phyloP scores from a whole-genome alignment of 2,329 filamentous ascomycete species.

The Akanthomyces lecanii region DNA sequence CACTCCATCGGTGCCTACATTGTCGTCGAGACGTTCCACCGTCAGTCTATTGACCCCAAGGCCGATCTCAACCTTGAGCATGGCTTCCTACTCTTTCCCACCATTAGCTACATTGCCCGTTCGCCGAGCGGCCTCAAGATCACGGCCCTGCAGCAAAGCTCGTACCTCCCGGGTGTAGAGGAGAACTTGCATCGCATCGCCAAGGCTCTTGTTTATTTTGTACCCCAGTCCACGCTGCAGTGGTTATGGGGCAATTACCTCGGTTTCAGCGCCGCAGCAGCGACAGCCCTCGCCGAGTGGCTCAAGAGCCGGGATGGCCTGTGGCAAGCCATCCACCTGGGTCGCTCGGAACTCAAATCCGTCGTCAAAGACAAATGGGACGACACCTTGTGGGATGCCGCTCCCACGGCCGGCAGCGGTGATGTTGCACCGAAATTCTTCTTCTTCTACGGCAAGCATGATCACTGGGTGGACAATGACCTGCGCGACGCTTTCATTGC shows the following conservation, averaged over 20 bases:
- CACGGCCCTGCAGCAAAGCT: conserved; percentile 27
- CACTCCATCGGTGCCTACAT: conserved; percentile 75
- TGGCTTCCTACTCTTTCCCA: conserved; percentile 68
- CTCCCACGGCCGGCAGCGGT: conserved; percentile 10
- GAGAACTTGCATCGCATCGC: conserved; percentile 39
- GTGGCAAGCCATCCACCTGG: conserved; percentile 56
- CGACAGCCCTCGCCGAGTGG: conserved; percentile 49
- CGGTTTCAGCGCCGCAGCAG: conserved; percentile 46
- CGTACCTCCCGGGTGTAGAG: conserved; percentile 37
- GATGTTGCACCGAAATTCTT: conserved; percentile 46
- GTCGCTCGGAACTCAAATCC: conserved; percentile 54
- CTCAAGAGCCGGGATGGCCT: conserved; percentile 54
- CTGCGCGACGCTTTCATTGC: conserved; percentile 54
- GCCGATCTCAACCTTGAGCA: conserved; percentile 41
- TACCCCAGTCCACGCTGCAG: conserved; percentile 37
- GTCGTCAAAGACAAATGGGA: conserved; percentile 58
- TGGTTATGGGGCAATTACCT: conserved; percentile 42
- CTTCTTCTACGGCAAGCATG: conserved; percentile 55
- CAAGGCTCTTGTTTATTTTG: conserved; percentile 36
- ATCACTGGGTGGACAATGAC: conserved; percentile 59
- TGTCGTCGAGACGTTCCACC: conserved; percentile 61
- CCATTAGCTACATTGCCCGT: conserved; percentile 64
- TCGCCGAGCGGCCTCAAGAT: conserved; percentile 55
- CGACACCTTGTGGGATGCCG: conserved; percentile 52
- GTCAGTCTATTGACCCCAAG: conserved; percentile 42